phyloP scores from a whole-genome alignment of 306 rosid species.

The Carpinus viminea region DNA sequence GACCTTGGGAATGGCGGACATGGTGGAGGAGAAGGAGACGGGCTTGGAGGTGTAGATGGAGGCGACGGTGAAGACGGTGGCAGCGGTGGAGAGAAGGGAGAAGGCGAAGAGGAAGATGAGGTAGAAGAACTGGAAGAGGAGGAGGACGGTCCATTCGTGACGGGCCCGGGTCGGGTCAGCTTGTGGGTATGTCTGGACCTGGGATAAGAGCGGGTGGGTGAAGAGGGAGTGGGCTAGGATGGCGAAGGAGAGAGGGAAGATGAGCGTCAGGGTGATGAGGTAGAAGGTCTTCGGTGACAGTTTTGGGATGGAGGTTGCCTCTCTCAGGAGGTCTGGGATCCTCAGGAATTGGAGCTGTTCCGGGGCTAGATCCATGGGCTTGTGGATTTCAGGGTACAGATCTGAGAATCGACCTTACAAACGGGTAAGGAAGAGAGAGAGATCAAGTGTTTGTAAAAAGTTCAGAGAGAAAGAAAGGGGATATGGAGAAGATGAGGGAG shows the following conservation, averaged over 20 bases:
- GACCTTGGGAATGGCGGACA: constrained; percentile 83
- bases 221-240: constrained; percentile 89
- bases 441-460: too few relatives aligned
- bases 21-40: constrained; percentile 68
- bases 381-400: not conserved
- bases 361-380: constrained; percentile 77
- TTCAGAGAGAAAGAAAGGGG: too few relatives aligned
- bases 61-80: constrained; percentile 91
- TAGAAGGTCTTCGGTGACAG: constrained; percentile 81
- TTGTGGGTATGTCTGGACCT: constrained; percentile 56
- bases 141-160: constrained; percentile 78
- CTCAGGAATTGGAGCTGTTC: constrained; percentile 81
- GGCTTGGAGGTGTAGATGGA: constrained; percentile 85
- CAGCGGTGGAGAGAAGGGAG: constrained; percentile 96
- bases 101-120: constrained; percentile 86
- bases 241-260: constrained; percentile 91
- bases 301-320: constrained; percentile 79
- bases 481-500: too few relatives aligned
- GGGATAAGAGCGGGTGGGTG: constrained; percentile 72
- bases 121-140: constrained; percentile 72
- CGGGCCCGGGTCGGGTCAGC: constrained; percentile 56
- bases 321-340: constrained; percentile 58
- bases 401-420: not conserved
- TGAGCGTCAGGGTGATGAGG: constrained; percentile 69
- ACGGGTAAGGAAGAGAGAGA: not conserved